These are phyloP conservation scores for Penstemon newberryi DNA, from an alignment of 257 asterid genomes.

Conservation along the genomic window DNA sequence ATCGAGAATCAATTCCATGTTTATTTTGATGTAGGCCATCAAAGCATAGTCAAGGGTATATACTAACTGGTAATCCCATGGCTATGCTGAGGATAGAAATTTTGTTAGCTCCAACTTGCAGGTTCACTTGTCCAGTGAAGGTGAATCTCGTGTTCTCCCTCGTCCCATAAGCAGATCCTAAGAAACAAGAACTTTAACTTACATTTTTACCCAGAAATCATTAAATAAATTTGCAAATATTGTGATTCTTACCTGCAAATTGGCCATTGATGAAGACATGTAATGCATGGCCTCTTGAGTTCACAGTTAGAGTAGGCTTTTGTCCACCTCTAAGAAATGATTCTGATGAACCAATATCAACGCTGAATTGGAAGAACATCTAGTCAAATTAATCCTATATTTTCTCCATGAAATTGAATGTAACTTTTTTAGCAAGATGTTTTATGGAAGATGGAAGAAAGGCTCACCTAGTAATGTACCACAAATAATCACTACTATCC, in stretches of 20 bases:
- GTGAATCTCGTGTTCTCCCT: constrained; percentile 38
- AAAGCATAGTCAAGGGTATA: not conserved
- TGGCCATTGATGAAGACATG: constrained; percentile 57
- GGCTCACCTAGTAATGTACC: constrained; percentile 65
- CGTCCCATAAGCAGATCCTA: constrained; percentile 67
- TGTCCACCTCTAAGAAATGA: constrained; percentile 49
- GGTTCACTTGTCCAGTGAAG: constrained; percentile 46
- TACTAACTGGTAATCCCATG: constrained; percentile 68
- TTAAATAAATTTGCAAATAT: not conserved
- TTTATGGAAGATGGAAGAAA: not conserved
- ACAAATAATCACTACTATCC: constrained; percentile 66
- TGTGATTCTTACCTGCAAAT: constrained; percentile 43
- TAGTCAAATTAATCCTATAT: not conserved
- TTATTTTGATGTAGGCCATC: not conserved
- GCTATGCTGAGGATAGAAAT: constrained; percentile 63
- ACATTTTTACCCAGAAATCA: not conserved
- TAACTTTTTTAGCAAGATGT: not conserved
- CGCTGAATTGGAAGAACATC: constrained; percentile 34
- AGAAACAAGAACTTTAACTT: not conserved
- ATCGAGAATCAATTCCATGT: not conserved
- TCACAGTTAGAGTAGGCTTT: constrained; percentile 47
- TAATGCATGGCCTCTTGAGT: constrained; percentile 58
- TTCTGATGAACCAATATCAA: constrained; percentile 54
- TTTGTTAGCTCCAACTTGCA: constrained; percentile 45
- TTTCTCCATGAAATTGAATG: not conserved